Evolutionary conservation across 805 yeast genomes (phyloP).

Genomic region (Hagleromyces aurorensis): DNA sequence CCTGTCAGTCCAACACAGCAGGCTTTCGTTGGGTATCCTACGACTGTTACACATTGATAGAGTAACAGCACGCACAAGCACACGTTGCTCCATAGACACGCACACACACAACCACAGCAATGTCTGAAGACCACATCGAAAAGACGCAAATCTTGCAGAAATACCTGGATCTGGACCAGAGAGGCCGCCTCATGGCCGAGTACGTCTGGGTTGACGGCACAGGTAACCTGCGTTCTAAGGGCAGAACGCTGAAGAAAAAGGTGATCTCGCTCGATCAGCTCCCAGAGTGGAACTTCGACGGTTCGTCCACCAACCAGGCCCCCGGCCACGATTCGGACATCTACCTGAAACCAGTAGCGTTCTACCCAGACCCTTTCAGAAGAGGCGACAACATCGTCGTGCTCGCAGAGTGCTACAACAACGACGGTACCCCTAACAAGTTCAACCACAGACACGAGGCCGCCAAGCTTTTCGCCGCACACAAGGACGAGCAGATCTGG

Average conservation of each 20-base stretch:
- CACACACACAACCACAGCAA: not conserved
- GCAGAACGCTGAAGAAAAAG: conserved; percentile 70
- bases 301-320: conserved; percentile 97
- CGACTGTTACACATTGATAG: no score
- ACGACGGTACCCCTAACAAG: conserved; percentile 98
- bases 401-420: conserved; percentile 93
- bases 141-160: conserved; percentile 78
- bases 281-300: conserved; percentile 99
- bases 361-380: conserved; percentile 95
- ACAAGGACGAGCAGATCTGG: conserved; percentile 80
- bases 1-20: no score
- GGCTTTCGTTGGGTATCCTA: no score
- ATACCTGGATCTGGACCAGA: conserved; percentile 77
- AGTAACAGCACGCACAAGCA: conserved; percentile 1
- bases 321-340: conserved; percentile 97
- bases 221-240: conserved; percentile 88
- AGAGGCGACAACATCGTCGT: conserved; percentile 95
- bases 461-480: conserved; percentile 90
- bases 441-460: conserved; percentile 97
- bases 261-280: conserved; percentile 73
- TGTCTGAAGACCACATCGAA: conserved; percentile 20
- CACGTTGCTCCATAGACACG: conserved; percentile 1
- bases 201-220: conserved; percentile 96
- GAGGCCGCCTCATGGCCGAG: conserved; percentile 85
- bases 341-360: conserved; percentile 91